phyloP scores from a whole-genome alignment of 768 basidiomycete species.

The Peribolospora baueri region DNA sequence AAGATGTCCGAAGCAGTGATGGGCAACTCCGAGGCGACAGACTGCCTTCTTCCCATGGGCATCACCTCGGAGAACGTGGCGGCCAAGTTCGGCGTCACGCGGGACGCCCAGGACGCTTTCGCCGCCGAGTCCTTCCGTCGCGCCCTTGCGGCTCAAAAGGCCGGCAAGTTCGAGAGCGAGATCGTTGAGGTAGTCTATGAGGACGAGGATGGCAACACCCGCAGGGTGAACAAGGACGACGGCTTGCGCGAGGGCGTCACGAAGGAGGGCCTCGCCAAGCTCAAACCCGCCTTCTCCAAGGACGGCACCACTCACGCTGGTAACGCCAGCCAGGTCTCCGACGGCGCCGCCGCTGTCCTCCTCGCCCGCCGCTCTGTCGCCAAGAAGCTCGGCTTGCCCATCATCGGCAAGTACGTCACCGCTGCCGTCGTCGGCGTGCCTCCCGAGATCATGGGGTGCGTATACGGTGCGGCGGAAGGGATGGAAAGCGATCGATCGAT shows the following conservation, averaged over 20 bases:
- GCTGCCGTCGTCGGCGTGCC: conserved; percentile 45
- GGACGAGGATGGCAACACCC: conserved; percentile 30
- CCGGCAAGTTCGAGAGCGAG: conserved; percentile 58
- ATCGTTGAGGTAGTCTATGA: conserved; percentile 35
- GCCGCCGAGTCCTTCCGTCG: conserved; percentile 68
- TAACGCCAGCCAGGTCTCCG: conserved; percentile 34
- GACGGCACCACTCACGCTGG: conserved; percentile 25
- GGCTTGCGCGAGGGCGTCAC: conserved; percentile 38
- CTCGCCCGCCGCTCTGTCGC: conserved; percentile 58
- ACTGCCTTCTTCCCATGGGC: conserved; percentile 34
- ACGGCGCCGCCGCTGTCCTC: conserved; percentile 79
- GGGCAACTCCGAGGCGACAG: conserved; percentile 32
- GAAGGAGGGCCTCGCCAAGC: conserved; percentile 40
- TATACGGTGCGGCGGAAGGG: neutral
- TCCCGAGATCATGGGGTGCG: conserved; percentile 13
- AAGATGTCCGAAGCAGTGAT: conserved; percentile 30
- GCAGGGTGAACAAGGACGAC: conserved; percentile 13
- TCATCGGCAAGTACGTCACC: conserved; percentile 61
- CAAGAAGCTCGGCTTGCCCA: conserved; percentile 56
- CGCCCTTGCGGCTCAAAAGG: conserved; percentile 37
- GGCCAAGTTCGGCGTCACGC: conserved; percentile 31
- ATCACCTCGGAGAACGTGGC: conserved; percentile 28
- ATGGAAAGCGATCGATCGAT: neutral
- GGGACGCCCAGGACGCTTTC: conserved; percentile 67
- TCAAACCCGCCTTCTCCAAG: conserved; percentile 58